These are phyloP conservation scores for Metschnikowia dekortorum DNA, from an alignment of 805 yeast species.

Conservation along the genomic window DNA sequence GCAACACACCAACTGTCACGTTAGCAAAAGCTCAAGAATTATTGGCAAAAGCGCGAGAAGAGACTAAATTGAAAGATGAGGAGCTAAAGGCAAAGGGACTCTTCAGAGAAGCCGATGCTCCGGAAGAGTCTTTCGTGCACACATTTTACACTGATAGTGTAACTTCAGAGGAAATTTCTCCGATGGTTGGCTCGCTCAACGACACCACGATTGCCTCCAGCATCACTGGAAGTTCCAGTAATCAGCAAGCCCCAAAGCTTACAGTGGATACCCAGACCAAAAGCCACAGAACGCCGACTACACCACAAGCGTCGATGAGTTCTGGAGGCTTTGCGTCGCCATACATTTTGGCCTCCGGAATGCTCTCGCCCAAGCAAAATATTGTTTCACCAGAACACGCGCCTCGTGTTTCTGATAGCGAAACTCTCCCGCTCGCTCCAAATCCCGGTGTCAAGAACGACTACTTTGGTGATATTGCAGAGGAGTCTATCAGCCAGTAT, in stretches of 20 bases:
- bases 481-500: background rate
- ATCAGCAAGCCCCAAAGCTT: constrained; percentile 22
- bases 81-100: constrained; percentile 43
- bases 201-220: constrained; percentile 30
- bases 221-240: constrained; percentile 10
- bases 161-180: constrained; percentile 24
- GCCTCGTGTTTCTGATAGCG: constrained; percentile 3
- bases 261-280: constrained; percentile 28
- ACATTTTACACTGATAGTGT: constrained; percentile 13
- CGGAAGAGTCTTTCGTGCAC: constrained; percentile 4
- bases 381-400: constrained; percentile 2
- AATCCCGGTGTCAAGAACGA: constrained; percentile 6
- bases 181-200: constrained; percentile 27
- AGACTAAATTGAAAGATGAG: constrained; percentile 53
- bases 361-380: constrained; percentile 45
- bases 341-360: constrained; percentile 60
- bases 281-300: constrained; percentile 30
- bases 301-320: constrained; percentile 28
- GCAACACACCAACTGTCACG: constrained; percentile 93
- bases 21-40: constrained; percentile 82
- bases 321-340: constrained; percentile 61
- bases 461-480: constrained; percentile 10
- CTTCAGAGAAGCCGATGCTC: constrained; percentile 22
- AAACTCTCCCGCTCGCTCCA: constrained; percentile 11
- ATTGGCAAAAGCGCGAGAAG: constrained; percentile 77